Percentiles rank a stretch among this genome's conserved stretches.
These are phyloP conservation scores for Pterocarpus santalinus DNA, from an alignment of 306 rosid genomes.

Conservation along the genomic window DNA sequence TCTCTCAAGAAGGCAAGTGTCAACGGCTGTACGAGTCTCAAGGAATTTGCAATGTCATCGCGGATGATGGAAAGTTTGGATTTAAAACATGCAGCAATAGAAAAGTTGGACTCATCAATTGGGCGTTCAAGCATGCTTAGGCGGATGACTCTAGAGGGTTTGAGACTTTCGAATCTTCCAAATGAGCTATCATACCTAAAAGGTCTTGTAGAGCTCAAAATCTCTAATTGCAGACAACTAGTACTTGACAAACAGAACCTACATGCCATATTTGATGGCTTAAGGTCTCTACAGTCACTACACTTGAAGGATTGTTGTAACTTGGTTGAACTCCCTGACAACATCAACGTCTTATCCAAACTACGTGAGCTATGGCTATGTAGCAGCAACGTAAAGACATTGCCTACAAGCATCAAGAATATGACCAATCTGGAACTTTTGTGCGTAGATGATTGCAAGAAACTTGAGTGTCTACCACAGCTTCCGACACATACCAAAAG, in stretches of 20 bases:
- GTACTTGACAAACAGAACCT: background rate
- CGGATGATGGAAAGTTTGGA: background rate
- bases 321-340: slow-evolving; percentile 15
- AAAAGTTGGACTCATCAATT: background rate
- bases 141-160: background rate
- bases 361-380: background rate
- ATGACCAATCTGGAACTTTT: background rate
- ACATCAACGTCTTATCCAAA: background rate
- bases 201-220: background rate
- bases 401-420: slow-evolving; percentile 21
- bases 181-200: background rate
- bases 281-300: background rate
- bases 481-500: background rate
- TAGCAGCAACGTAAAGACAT: background rate
- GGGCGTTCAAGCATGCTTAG: background rate
- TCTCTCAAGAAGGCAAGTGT: fast-evolving
- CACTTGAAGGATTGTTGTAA: background rate
- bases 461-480: slow-evolving; percentile 40
- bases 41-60: background rate
- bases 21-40: background rate
- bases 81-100: background rate
- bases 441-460: fast-evolving
- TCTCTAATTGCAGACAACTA: background rate
- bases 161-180: background rate
- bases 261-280: background rate